These are phyloP conservation scores for Saccharomyces hybrid DNA, from an alignment of 1,139 yeast species.

Conservation along the genomic window DNA sequence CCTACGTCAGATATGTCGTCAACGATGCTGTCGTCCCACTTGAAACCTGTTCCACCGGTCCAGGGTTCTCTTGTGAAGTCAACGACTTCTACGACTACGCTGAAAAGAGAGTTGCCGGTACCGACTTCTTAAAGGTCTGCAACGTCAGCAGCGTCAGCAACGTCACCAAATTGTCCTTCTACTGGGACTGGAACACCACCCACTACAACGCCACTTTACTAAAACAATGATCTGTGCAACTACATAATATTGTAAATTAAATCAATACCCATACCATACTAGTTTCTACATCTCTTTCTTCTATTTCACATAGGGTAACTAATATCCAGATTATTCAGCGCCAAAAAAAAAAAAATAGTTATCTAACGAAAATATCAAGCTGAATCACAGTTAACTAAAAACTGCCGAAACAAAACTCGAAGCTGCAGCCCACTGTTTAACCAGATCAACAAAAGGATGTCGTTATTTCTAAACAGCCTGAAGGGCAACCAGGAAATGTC, in stretches of 20 bases:
- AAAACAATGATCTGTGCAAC: not conserved
- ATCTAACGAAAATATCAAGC: not conserved
- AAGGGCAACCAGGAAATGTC: slow-evolving; percentile 44
- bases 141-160: slow-evolving; percentile 18
- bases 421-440: not conserved
- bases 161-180: slow-evolving; percentile 22
- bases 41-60: slow-evolving; percentile 46
- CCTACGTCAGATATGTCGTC: slow-evolving; percentile 45
- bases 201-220: slow-evolving; percentile 3
- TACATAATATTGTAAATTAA: not conserved
- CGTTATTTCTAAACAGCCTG: slow-evolving; percentile 48
- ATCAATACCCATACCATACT: not conserved
- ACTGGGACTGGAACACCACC: slow-evolving; percentile 25
- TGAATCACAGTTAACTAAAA: not conserved
- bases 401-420: not conserved
- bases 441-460: slow-evolving; percentile 38
- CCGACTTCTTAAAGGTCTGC: slow-evolving; percentile 36
- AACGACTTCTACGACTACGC: slow-evolving; percentile 36
- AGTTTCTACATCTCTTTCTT: not conserved
- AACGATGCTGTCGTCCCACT: slow-evolving; percentile 58
- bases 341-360: not conserved
- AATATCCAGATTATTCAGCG: not conserved
- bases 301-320: not conserved
- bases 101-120: slow-evolving; percentile 32
- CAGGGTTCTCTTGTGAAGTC: slow-evolving; percentile 53